These are phyloP conservation scores for Aspergillus steynii DNA, from an alignment of 495 filamentous ascomycete species.

Conservation along the genomic window DNA sequence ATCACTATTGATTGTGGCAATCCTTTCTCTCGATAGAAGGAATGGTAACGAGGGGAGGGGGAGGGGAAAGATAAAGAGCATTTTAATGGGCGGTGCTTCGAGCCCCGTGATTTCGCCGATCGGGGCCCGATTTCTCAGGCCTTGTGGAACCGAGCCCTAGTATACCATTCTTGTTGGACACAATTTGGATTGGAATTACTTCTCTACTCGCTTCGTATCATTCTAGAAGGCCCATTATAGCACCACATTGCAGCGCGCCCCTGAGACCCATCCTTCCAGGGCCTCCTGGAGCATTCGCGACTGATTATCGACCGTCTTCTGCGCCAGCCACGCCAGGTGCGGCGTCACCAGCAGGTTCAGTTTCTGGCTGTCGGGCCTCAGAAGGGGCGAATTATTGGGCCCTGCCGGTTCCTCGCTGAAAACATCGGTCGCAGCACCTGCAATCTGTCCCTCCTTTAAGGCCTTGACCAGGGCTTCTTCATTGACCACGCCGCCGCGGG, in stretches of 20 bases:
- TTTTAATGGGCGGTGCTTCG: too few relatives aligned
- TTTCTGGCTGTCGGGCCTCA: constrained; percentile 25
- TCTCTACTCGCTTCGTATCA: neutral
- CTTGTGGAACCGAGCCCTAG: too few relatives aligned
- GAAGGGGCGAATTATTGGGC: constrained; percentile 26
- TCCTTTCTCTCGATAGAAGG: too few relatives aligned
- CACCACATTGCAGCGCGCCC: constrained; percentile 21
- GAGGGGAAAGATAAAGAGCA: too few relatives aligned
- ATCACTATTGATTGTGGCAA: neutral
- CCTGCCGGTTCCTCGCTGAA: constrained; percentile 53
- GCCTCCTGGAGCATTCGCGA: constrained; percentile 18
- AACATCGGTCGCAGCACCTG: constrained; percentile 58
- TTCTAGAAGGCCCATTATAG: constrained; percentile 2
- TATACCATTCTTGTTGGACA: neutral
- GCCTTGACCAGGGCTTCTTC: constrained; percentile 53
- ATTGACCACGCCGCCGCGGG: constrained; percentile 58
- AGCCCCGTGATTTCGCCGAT: too few relatives aligned
- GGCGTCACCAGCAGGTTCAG: constrained; percentile 34
- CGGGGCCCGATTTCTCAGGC: too few relatives aligned
- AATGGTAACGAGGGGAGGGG: too few relatives aligned
- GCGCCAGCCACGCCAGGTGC: constrained; percentile 34
- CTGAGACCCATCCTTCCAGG: constrained; percentile 22
- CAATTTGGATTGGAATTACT: neutral
- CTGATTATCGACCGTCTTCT: constrained; percentile 24
- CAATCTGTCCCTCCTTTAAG: constrained; percentile 45